Evolutionary conservation across 2,329 filamentous ascomycete genomes (phyloP), one percentile per base, ranked within the genome.

Genomic region (Lachnellula hyalina): DNA sequence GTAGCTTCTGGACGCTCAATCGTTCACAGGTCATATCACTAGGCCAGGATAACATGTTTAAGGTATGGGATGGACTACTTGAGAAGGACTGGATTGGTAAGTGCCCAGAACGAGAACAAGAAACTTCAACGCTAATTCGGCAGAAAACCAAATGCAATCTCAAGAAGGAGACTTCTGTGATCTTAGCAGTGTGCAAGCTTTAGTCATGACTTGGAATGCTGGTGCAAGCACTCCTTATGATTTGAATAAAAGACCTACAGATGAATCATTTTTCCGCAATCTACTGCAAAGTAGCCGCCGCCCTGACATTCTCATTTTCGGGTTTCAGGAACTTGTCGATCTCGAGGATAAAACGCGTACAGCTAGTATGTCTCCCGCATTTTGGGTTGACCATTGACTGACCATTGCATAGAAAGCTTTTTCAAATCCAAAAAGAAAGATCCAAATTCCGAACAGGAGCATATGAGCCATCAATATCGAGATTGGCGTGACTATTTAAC

Each of bases 321-420:
- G 92, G 1, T 99, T 99, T 71, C 94, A 99, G 71, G 94, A 99
- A 72, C 79, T 99, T n/a, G 94, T 99, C 4, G 94, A 99, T 67
- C 77, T 99, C 7, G 94, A 99, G 70, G 90, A 99, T 73, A 97
- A 97, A 75, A 95, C 92, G 63, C 88, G 95, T 49, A 97, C 93
- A 21, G 94, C 94, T n/a, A 96, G 84, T 84, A 72, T 67, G 80
- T 77, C 55, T 50, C 35, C 35, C 45, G 32, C 15, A 25, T 40
- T 50, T 8, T 34, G 17, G 17, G 23, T 48, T 46, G 2, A 8
- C 14, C 28, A 41, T 21, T 47, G 41, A 49, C 68, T 76, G 64
- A 76, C 53, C 25, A 1, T 5, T 28, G 21, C 17, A 9, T 64
- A 84, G 81, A 94, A 73, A 90, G 89, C 53, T 85, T 97, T 63